Base-by-base conservation (phyloP, 352 stramenopile species). In the Phytopythium cucurbitacearum region DNA sequence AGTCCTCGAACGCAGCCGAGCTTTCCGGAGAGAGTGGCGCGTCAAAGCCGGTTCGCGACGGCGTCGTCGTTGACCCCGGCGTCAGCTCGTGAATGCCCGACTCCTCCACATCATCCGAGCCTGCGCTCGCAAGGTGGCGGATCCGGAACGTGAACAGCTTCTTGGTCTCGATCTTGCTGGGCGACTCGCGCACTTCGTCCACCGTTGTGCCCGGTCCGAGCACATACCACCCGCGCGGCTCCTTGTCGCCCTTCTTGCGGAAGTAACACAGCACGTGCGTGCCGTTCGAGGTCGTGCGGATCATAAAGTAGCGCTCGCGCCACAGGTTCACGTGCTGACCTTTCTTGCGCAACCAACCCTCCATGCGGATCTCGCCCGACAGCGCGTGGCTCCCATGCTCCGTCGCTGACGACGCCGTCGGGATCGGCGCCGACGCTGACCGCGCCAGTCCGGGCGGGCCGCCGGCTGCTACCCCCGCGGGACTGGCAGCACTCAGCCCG, bases 91-190 rank as follows among this genome's bases (percentile, higher is more conserved):
- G 51, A 34, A 51, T 51, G 28, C 44, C 51, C 16, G 52, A 68
- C 7, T 87, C 78, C 4, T 75, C 74, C 5, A 70, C 64, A 4
- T 86, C 80, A 15, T 85, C 76, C 33, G 58, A 66, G 7, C 50
- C 61, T 7, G 62, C 71, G 49, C 90, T 64, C 34, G 73, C 79
- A 51, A 85, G 62, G 43, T 91, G 79, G 4, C 79, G 69, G 51
- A 94, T 84, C 11, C 84, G 58, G 60, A 94, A 92, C 9, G 81
- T 94, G 56, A 91, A 94, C 8, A 94, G 72, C 50, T 72, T 78
- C 52, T 94, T 94, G 51, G 80, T 90, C 68, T 94, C 84, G 47
- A 94, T 94, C 53, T 92, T 89, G 62, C 84, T 94, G 4, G 76
- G 80, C 6, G 81, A 92, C 53, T 91, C 84, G 42, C 38, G 38